Base-by-base conservation (phyloP, 768 basidiomycete genomes). In the Suillus clintonianus region DNA sequence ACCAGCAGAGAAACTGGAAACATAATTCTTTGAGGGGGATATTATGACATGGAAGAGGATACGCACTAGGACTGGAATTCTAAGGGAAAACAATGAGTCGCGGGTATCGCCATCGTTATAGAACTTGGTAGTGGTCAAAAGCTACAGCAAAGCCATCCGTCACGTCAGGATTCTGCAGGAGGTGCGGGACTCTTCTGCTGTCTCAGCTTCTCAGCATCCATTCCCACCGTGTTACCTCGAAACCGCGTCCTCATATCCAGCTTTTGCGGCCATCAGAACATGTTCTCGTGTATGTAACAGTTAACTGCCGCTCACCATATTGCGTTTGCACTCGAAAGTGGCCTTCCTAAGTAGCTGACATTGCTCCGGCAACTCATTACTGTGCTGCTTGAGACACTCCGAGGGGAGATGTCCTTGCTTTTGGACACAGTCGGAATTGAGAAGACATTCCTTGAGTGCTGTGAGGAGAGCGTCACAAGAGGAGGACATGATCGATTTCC, bases 271-370 rank as follows among this genome's bases (percentile, higher is more conserved):
- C 14, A 30, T 61, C 6, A 56, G 36, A 61, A 30, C 30, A 65
- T 27, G 19, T 57, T 53, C 36, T 9, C 42, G 27, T 53, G 24
- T 37, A 3, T 47, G 56, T 57, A 64, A 36, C 36, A 50, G 5
- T 32, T 27, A 27, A 27, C 27, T 27, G 27, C 27, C 14, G 80
- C 87, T 63, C 63, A 94, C 93, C 91, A 94, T 91, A 48, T 89
- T 92, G 63, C 93, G 83, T 76, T 97, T 97, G 79, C 95, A 97
- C 67, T 96, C 92, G 68, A 91, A 95, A 1, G 91, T 88, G 13
- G 92, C 92, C 75, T 86, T 88, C 59, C 95, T 83, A 61, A 97
- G 78, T 32, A 86, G 83, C 72, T 87, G 86, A 73, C 95, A 97
- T 69, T 90, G 83, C 68, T 91, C 87, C 2, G 95, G 94, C 30